Conservation (phyloP, 495 filamentous ascomycete genomes). For the Neurospora sp. region DNA sequence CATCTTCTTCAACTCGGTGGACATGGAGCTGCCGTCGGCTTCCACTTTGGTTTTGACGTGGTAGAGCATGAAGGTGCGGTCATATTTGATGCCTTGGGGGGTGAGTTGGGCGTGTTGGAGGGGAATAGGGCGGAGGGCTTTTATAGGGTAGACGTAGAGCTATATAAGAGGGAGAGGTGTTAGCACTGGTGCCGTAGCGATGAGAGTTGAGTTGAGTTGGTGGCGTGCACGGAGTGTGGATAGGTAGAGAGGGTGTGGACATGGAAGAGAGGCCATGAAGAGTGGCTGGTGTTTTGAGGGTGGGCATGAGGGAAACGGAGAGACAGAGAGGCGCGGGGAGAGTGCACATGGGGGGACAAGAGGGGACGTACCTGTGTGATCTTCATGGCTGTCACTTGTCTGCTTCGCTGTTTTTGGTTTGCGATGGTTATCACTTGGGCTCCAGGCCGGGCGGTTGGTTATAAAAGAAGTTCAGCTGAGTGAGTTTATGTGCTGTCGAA, state of each 20-base stretch:
- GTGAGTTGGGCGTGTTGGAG: conserved; percentile 48
- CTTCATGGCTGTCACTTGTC: neutral
- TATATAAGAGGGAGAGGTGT: conserved; percentile 17
- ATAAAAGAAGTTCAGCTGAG: neutral
- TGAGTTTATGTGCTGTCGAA: neutral
- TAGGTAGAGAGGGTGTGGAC: neutral
- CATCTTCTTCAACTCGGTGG: conserved; percentile 49
- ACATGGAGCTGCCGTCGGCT: neutral
- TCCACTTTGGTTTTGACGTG: conserved; percentile 28
- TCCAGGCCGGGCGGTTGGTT: neutral
- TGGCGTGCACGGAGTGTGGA: neutral
- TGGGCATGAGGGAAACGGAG: neutral
- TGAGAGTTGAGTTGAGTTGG: neutral
- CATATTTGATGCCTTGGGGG: conserved; percentile 59
- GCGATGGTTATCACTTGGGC: neutral
- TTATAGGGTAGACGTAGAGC: conserved; percentile 87
- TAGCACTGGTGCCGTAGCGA: neutral
- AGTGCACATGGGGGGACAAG: neutral
- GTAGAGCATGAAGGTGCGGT: conserved; percentile 72
- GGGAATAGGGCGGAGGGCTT: conserved; percentile 60
- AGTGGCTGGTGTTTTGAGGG: neutral
- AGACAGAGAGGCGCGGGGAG: neutral
- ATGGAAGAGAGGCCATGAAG: neutral
- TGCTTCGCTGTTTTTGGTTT: neutral
- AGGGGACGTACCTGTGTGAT: neutral